Conservation (phyloP, 148 eudicot species). For the Silene conica region DNA sequence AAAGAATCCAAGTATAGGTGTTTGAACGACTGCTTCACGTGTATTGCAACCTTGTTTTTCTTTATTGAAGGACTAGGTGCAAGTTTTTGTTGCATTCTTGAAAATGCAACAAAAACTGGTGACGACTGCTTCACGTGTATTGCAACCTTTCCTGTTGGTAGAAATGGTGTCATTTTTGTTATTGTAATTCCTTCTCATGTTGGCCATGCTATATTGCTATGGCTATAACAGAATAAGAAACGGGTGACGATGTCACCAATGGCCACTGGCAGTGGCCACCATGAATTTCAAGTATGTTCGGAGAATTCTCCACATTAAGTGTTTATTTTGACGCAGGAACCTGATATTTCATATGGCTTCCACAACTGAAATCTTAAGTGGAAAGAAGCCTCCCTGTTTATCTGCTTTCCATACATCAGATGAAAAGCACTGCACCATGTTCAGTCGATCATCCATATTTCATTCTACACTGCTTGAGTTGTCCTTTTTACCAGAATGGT, state of each 20-base stretch:
- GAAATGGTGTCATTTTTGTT: not conserved
- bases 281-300: constrained; percentile 28
- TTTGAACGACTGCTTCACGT: too few species aligned
- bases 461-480: constrained; percentile 56
- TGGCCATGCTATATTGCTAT: not conserved
- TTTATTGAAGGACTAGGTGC: too few species aligned
- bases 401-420: constrained; percentile 55
- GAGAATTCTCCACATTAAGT: constrained; percentile 58
- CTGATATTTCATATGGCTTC: constrained; percentile 76
- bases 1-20: too few species aligned
- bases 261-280: constrained; percentile 21
- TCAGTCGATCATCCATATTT: constrained; percentile 47
- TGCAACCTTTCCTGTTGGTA: not conserved
- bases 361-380: constrained; percentile 55
- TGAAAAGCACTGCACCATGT: constrained; percentile 54
- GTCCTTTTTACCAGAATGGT: constrained; percentile 44
- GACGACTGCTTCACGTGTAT: too few species aligned
- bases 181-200: not conserved
- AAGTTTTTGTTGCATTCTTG: too few species aligned
- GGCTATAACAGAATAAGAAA: constrained; percentile 7
- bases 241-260: not conserved
- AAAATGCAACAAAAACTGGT: too few species aligned
- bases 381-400: constrained; percentile 53
- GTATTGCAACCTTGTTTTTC: too few species aligned
- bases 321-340: constrained; percentile 95